A percentile compares a stretch with the other conserved stretches of the same genome.
These are phyloP conservation scores for Salvia sclarea DNA, from an alignment of 305 asterid species.

Conservation along the genomic window DNA sequence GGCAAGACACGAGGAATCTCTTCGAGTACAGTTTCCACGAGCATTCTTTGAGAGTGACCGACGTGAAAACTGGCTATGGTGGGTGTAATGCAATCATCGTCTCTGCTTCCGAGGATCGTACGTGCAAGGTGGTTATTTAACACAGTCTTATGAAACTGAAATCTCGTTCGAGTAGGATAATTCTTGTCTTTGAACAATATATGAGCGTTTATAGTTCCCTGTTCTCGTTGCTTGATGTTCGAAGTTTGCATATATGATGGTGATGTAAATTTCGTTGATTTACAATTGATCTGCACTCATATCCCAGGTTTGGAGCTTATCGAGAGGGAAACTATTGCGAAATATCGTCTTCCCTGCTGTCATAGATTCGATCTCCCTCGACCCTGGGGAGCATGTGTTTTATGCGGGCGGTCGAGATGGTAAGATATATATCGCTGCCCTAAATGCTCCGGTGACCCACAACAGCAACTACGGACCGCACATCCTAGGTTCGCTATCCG, in stretches of 20 bases:
- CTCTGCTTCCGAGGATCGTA: slow-evolving; percentile 91
- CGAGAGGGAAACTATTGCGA: slow-evolving; percentile 62
- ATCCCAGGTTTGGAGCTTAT: slow-evolving; percentile 84
- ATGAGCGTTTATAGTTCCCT: not conserved
- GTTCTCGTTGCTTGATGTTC: slow-evolving; percentile 7
- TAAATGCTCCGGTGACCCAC: slow-evolving; percentile 58
- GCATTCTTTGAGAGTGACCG: slow-evolving; percentile 81
- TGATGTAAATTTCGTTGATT: slow-evolving; percentile 5
- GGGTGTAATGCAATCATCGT: slow-evolving; percentile 75
- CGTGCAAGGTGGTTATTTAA: slow-evolving; percentile 87
- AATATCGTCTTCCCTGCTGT: slow-evolving; percentile 73
- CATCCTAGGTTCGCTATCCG: slow-evolving; percentile 66
- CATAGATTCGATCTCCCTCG: slow-evolving; percentile 75
- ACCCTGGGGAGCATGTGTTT: slow-evolving; percentile 76
- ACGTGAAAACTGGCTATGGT: slow-evolving; percentile 67
- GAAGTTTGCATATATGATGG: slow-evolving; percentile 13
- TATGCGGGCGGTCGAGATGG: slow-evolving; percentile 97
- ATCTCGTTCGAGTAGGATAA: slow-evolving; percentile 12
- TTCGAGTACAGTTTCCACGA: slow-evolving; percentile 77
- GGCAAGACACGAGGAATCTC: slow-evolving; percentile 52
- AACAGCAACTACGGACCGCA: slow-evolving; percentile 56
- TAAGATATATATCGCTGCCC: slow-evolving; percentile 71
- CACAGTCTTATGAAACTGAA: slow-evolving; percentile 19
- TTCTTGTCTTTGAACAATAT: slow-evolving; percentile 4
- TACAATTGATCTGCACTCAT: slow-evolving; percentile 12